A percentile compares a stretch with the other conserved stretches of the same genome.
Evolutionary conservation across 2,329 filamentous ascomycete species (phyloP).

Genomic region (Calonectria montana): DNA sequence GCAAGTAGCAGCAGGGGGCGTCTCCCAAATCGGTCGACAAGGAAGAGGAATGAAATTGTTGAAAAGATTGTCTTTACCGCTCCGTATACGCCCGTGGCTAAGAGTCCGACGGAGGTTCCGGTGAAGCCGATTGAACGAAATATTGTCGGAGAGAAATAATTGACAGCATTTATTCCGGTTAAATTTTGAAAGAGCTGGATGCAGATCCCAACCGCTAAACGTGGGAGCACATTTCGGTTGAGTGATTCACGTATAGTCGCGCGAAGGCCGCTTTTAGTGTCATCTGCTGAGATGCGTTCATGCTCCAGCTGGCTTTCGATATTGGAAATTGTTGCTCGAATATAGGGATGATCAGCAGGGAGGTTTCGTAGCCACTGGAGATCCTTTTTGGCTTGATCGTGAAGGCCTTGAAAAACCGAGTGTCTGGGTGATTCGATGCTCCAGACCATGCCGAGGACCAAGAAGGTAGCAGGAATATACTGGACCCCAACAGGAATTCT

Average conservation of each 20-base stretch:
- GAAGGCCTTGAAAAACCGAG: conserved; percentile 27
- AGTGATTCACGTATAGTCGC: conserved; percentile 22
- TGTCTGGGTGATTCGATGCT: conserved; percentile 48
- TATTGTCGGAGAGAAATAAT: conserved; percentile 73
- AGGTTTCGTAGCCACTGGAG: conserved; percentile 27
- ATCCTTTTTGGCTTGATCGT: conserved; percentile 23
- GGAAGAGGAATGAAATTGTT: conserved; percentile 25
- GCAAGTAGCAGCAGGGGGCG: conserved; percentile 23
- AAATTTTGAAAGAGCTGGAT: conserved; percentile 31
- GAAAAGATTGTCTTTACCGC: conserved; percentile 61
- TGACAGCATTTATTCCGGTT: conserved; percentile 72
- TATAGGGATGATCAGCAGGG: conserved; percentile 25
- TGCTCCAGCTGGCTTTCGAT: conserved; percentile 29
- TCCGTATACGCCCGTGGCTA: conserved; percentile 75
- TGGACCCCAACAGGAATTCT: conserved; percentile 52
- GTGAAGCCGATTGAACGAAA: conserved; percentile 71
- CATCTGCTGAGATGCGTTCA: conserved; percentile 12
- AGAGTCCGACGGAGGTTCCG: conserved; percentile 66
- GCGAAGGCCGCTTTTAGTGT: not conserved
- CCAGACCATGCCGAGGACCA: conserved; percentile 44
- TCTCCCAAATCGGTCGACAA: conserved; percentile 29
- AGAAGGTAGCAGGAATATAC: conserved; percentile 33
- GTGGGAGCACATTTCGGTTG: conserved; percentile 52
- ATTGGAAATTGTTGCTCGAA: conserved; percentile 22
- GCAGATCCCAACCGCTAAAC: conserved; percentile 70